phyloP scores from a whole-genome alignment of 2,329 filamentous ascomycete genomes.

The Pseudogymnoascus sp. region DNA sequence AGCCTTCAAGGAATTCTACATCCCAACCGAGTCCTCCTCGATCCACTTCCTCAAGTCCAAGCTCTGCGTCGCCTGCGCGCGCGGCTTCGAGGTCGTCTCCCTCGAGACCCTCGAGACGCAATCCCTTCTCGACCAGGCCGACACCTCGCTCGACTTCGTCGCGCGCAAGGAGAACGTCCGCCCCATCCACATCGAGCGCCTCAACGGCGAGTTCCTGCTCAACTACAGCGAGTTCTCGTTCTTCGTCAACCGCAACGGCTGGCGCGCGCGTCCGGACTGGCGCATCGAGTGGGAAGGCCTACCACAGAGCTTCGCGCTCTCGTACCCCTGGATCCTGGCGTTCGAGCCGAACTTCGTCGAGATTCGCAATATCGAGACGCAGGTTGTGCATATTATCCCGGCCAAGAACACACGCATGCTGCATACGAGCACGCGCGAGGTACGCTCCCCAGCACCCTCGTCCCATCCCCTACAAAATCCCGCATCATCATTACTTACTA shows the following conservation, averaged over 20 bases:
- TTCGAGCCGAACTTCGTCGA: conserved; percentile 98
- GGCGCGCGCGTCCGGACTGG: conserved; percentile 94
- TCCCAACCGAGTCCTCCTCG: conserved; percentile 94
- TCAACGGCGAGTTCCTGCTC: conserved; percentile 93
- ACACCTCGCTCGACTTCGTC: conserved; percentile 96
- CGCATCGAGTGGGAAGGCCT: conserved; percentile 95
- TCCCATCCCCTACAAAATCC: conserved; percentile 10
- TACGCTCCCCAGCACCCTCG: conserved; percentile 36
- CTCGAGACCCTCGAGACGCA: conserved; percentile 97
- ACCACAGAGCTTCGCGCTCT: conserved; percentile 85
- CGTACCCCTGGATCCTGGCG: conserved; percentile 91
- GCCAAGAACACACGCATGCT: conserved; percentile 96
- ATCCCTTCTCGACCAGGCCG: conserved; percentile 90
- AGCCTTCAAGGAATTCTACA: conserved; percentile 98
- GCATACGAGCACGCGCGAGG: conserved; percentile 94
- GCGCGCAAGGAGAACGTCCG: conserved; percentile 86
- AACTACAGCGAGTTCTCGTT: conserved; percentile 99
- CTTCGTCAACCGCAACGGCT: conserved; percentile 94
- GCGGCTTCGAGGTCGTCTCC: conserved; percentile 94
- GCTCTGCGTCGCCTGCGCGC: conserved; percentile 88
- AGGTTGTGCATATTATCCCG: conserved; percentile 90
- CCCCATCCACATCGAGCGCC: conserved; percentile 92
- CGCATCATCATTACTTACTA: conserved; percentile 17
- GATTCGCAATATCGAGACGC: conserved; percentile 88
- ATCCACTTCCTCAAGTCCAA: conserved; percentile 97